phyloP scores from a whole-genome alignment of 192 early-diverging fungal species.

The Thoreauomyces humboldtii region DNA sequence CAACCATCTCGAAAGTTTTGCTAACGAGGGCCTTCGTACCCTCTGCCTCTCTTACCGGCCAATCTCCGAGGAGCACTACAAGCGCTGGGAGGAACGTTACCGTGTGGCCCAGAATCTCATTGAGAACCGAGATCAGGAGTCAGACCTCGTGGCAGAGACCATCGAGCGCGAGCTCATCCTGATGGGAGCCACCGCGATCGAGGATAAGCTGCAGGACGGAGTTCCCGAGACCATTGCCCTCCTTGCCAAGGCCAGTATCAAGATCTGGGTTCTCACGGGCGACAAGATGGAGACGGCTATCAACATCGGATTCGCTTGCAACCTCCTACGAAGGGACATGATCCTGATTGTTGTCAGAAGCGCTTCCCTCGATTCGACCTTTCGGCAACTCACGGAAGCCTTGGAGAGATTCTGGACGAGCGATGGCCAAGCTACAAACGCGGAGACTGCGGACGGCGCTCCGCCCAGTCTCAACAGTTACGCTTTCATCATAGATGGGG shows the following conservation, averaged over 20 bases:
- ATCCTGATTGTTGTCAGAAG: conserved; percentile 54
- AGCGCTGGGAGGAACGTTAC: conserved; percentile 73
- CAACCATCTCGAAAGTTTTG: conserved; percentile 44
- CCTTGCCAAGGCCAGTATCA: conserved; percentile 82
- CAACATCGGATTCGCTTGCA: conserved; percentile 89
- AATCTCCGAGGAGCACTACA: conserved; percentile 70
- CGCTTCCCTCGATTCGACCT: conserved; percentile 43
- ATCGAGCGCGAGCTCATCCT: conserved; percentile 81
- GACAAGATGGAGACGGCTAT: conserved; percentile 99
- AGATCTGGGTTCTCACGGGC: conserved; percentile 97
- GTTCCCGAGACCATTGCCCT: conserved; percentile 88
- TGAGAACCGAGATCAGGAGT: conserved; percentile 68
- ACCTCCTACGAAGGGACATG: conserved; percentile 49
- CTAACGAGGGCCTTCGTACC: conserved; percentile 78
- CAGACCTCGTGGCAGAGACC: conserved; percentile 68
- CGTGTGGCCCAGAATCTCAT: conserved; percentile 68
- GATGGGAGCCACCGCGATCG: conserved; percentile 93
- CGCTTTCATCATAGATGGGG: conserved; percentile 58
- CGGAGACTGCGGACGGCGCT: not conserved
- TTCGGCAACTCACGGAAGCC: conserved; percentile 57
- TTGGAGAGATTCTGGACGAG: conserved; percentile 53
- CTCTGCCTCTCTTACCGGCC: conserved; percentile 80
- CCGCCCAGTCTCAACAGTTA: not conserved
- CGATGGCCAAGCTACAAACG: conserved; percentile 29
- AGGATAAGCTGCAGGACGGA: conserved; percentile 94